Evolutionary conservation across 208 protist genomes (phyloP).

Genomic region (Acanthamoeba healyi): DNA sequence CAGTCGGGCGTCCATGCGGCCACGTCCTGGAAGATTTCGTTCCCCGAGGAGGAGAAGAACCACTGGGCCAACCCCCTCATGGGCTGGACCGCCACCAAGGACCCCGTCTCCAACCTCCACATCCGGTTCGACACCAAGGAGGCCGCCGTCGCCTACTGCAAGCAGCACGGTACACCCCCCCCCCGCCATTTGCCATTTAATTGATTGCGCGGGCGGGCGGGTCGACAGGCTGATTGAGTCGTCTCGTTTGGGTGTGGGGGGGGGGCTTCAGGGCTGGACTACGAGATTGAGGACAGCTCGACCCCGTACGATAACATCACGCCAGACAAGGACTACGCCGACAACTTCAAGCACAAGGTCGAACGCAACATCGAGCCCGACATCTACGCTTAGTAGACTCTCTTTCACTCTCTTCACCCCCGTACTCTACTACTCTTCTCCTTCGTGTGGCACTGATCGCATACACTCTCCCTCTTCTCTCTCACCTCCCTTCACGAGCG

Average conservation of each 20-base stretch:
- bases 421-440: not conserved
- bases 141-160: slow-evolving; percentile 12
- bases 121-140: slow-evolving; percentile 15
- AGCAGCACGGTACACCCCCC: slow-evolving; percentile 9
- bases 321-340: slow-evolving; percentile 30
- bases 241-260: not conserved
- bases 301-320: slow-evolving; percentile 21
- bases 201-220: too few species aligned
- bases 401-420: not conserved
- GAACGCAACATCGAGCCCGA: not conserved
- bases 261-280: not conserved
- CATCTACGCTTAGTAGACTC: not conserved
- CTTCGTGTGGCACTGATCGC: not conserved
- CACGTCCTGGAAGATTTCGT: slow-evolving; percentile 15
- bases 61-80: slow-evolving; percentile 41
- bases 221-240: not conserved
- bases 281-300: slow-evolving; percentile 5
- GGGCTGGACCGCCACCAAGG: slow-evolving; percentile 46
- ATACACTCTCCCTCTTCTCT: not conserved
- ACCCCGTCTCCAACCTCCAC: slow-evolving; percentile 41
- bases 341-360: slow-evolving; percentile 32
- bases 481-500: not conserved
- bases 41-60: slow-evolving; percentile 15
- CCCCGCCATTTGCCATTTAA: not conserved
- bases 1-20: slow-evolving; percentile 15